Base-by-base conservation (phyloP, 2,329 filamentous ascomycete species). In the Colletotrichum karsti region DNA sequence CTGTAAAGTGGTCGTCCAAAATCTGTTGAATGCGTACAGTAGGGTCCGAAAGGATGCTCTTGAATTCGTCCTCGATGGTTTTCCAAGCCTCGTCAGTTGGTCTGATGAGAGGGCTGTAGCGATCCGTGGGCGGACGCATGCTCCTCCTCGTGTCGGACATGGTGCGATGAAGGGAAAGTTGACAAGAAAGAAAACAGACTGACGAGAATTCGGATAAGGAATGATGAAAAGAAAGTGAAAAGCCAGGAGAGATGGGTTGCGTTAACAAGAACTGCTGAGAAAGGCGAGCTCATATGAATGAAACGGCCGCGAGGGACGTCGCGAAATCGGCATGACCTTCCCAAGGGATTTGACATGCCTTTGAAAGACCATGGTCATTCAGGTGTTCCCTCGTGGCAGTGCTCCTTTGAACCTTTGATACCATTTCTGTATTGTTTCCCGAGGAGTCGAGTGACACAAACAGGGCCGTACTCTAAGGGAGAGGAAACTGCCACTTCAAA, bases 1-100 rank as follows among this genome's bases (percentile, higher is more conserved):
- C 39, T 1, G 78, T 77, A 24, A 83, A 83, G 22, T 71, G 72
- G 1, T 70, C 66, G 3, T 77, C 63, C 1, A 83, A 63, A n/a
- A 83, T 77, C 1, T 74, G 35, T 1, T 74, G 48, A 7, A 82
- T 68, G 1, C 75, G 73, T 9, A 71, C 62, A 0, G 64, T 53
- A 0, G 73, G 68, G 4, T 69, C 48, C 5, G 65, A 48, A 30
- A 82, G 66, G 5, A 78, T 44, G 2, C 62, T 42, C 1, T 65
- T 63, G 58, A 83, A 83, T 13, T 73, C 72, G 0, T 67, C 0
- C 72, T 78, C 69, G 76, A 80, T 7, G 69, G 69, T 4, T 71
- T 24, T 62, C 73, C 72, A 77, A 3, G 68, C 46, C 10, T 68
- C 44, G 35, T 74, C 65, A 30, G 69, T 73, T 33, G 75, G 74